These are phyloP conservation scores for Bruguiera parviflora DNA, from an alignment of 345 rosid species.

Conservation along the genomic window DNA sequence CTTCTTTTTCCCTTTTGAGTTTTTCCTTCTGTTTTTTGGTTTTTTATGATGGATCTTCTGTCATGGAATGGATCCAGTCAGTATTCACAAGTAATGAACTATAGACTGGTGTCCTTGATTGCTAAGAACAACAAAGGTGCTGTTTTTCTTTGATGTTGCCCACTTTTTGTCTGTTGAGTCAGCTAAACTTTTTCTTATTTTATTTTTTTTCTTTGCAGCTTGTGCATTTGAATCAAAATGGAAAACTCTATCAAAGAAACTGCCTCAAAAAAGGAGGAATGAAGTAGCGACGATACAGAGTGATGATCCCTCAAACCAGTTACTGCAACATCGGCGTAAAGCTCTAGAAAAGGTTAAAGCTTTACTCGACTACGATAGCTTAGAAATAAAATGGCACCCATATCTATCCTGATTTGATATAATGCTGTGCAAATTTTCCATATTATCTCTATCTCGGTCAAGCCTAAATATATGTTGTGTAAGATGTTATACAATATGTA, in stretches of 20 bases:
- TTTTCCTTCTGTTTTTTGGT: not conserved
- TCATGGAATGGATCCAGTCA: too few species aligned
- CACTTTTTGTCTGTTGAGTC: not conserved
- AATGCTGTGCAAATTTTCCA: not conserved
- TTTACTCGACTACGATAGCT: slow-evolving; percentile 35
- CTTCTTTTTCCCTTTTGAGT: not conserved
- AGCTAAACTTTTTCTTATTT: not conserved
- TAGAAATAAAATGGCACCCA: slow-evolving; percentile 47
- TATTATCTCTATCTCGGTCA: too few species aligned
- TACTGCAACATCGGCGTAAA: slow-evolving; percentile 47
- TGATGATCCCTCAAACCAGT: slow-evolving; percentile 22
- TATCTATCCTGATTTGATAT: slow-evolving; percentile 16
- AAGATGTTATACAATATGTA: too few species aligned
- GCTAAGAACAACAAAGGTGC: too few species aligned
- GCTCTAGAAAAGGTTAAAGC: slow-evolving; percentile 38
- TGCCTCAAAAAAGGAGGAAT: slow-evolving; percentile 31
- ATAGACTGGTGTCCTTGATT: too few species aligned
- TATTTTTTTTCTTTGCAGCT: slow-evolving; percentile 21
- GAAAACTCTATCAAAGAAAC: slow-evolving; percentile 46
- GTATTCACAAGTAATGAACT: too few species aligned
- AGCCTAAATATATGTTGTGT: too few species aligned
- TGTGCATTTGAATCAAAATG: slow-evolving; percentile 51
- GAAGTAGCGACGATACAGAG: slow-evolving; percentile 18
- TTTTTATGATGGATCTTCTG: not conserved
- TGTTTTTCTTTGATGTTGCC: too few species aligned